Percentiles rank a stretch among this genome's conserved stretches.
Evolutionary conservation across 371 early-diverging fungal species (phyloP).

Genomic region (Rhizomucor pusillus): DNA sequence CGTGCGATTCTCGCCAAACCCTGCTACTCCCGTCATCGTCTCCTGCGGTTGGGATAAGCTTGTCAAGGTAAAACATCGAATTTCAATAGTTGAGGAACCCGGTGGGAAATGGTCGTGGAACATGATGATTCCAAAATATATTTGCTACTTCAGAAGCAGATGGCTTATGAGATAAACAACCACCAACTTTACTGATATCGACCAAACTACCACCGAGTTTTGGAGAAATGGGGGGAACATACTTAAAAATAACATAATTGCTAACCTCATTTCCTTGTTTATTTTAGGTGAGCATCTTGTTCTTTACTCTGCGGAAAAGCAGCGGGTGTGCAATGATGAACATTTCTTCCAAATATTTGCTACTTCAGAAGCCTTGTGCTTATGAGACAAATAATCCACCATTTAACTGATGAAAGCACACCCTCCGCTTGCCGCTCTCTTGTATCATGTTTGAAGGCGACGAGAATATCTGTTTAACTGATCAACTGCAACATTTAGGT

Average conservation of each 20-base stretch:
- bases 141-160: constrained; percentile 15
- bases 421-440: not conserved
- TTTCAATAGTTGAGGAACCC: not conserved
- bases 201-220: not conserved
- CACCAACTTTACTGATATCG: constrained; percentile 1
- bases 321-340: not conserved
- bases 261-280: not conserved
- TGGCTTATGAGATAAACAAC: constrained; percentile 11
- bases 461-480: no score
- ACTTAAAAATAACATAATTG: not conserved
- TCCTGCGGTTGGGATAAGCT: constrained; percentile 99
- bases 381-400: constrained; percentile 10
- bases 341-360: constrained; percentile 13
- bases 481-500: constrained; percentile 38
- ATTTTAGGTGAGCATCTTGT: not conserved
- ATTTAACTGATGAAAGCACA: constrained; percentile 2
- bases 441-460: no score
- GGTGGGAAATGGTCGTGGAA: not conserved
- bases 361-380: constrained; percentile 14
- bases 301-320: not conserved
- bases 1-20: constrained; percentile 98
- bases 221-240: no score
- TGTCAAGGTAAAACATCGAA: constrained; percentile 69
- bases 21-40: constrained; percentile 94
- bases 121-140: constrained; percentile 8